Conservation (phyloP, 73 alveolate genomes). For the Symbiodinium pilosum region DNA sequence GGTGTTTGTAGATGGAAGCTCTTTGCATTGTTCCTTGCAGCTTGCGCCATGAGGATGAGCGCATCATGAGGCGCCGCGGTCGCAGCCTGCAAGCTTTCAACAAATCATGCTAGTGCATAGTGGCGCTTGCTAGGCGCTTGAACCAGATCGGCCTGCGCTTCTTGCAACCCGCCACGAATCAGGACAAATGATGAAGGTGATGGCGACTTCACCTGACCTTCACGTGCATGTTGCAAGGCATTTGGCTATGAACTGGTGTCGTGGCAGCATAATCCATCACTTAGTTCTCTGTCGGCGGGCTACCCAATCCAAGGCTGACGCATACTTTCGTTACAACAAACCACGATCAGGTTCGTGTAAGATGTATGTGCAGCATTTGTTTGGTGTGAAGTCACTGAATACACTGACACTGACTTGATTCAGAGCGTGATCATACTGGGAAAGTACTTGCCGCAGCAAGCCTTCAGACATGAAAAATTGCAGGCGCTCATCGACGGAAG, state of each 20-base stretch:
- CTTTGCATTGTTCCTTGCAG: too few species aligned
- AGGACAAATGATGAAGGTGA: too few species aligned
- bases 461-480: not conserved
- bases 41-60: constrained; percentile 53
- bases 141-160: constrained; percentile 80
- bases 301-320: constrained; percentile 43
- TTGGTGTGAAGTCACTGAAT: not conserved
- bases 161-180: constrained; percentile 28
- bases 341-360: constrained; percentile 37
- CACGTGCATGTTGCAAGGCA: constrained; percentile 22
- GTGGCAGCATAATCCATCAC: not conserved
- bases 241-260: constrained; percentile 61
- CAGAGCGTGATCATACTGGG: too few species aligned
- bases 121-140: constrained; percentile 25
- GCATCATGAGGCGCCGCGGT: constrained; percentile 90
- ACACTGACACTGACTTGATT: not conserved
- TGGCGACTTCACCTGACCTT: too few species aligned
- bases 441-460: too few species aligned
- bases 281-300: not conserved
- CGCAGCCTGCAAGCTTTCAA: too few species aligned
- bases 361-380: too few species aligned
- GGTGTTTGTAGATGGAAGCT: too few species aligned
- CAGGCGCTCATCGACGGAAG: constrained; percentile 85
- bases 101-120: not conserved
- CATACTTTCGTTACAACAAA: constrained; percentile 53